Evolutionary conservation across 2,329 filamentous ascomycete species (phyloP).

Genomic region (Penicillium italicum): DNA sequence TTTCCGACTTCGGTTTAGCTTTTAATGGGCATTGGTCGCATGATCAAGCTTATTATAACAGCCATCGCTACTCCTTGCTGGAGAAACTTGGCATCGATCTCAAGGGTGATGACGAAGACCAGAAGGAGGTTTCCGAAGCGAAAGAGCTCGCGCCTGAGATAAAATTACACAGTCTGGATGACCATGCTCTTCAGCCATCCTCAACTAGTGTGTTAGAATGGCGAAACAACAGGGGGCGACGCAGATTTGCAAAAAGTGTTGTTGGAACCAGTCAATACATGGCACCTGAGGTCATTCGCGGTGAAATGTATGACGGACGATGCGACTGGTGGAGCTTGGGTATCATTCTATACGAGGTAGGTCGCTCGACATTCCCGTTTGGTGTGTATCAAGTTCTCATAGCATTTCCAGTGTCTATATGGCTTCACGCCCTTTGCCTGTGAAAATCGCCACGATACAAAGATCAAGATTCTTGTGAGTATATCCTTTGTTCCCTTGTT

Average conservation of each 20-base stretch:
- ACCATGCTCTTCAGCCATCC: constrained; percentile 30
- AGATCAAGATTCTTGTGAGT: constrained; percentile 74
- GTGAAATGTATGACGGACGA: constrained; percentile 79
- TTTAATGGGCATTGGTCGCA: constrained; percentile 96
- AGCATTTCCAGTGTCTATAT: constrained; percentile 66
- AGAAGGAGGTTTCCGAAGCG: constrained; percentile 49
- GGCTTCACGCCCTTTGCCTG: constrained; percentile 86
- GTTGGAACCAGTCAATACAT: constrained; percentile 98
- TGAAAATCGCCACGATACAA: constrained; percentile 77
- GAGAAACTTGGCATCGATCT: constrained; percentile 71
- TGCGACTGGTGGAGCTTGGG: constrained; percentile 98
- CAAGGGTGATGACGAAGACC: constrained; percentile 69
- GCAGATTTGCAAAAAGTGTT: constrained; percentile 74
- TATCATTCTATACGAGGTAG: constrained; percentile 80
- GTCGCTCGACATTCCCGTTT: background rate
- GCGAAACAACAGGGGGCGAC: constrained; percentile 66
- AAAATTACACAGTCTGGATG: constrained; percentile 29
- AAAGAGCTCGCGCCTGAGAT: constrained; percentile 7
- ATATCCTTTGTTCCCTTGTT: background rate
- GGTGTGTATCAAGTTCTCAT: background rate
- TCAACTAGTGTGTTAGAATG: constrained; percentile 60
- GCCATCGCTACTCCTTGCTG: constrained; percentile 74
- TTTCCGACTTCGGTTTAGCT: constrained; percentile 92
- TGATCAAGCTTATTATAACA: constrained; percentile 80
- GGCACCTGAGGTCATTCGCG: constrained; percentile 87